Evolutionary conservation across 2,329 filamentous ascomycete genomes (phyloP).

Genomic region (Didymella lethalis): DNA sequence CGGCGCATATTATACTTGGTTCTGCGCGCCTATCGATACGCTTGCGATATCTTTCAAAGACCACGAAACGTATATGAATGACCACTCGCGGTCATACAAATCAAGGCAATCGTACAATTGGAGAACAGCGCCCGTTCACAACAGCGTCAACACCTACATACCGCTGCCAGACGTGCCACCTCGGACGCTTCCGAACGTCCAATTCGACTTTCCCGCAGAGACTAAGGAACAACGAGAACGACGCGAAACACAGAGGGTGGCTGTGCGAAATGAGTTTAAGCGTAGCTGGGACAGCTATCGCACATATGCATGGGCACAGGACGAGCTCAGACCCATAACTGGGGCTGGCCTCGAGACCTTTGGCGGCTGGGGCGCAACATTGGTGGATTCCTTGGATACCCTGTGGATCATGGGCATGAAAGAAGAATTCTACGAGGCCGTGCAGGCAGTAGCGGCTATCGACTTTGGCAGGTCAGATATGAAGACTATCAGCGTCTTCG

Average conservation of each 20-base stretch:
- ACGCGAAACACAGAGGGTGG: conserved; percentile 45
- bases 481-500: conserved; percentile 59
- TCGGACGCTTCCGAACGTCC: conserved; percentile 51
- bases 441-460: conserved; percentile 54
- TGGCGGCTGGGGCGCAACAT: conserved; percentile 58
- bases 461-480: conserved; percentile 54
- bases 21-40: conserved; percentile 37
- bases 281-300: conserved; percentile 56
- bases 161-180: conserved; percentile 50
- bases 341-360: conserved; percentile 52
- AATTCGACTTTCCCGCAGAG: conserved; percentile 52
- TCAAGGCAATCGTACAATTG: conserved; percentile 49
- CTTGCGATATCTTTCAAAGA: conserved; percentile 40
- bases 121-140: conserved; percentile 52
- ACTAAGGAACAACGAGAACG: conserved; percentile 31
- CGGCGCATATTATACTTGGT: conserved; percentile 41
- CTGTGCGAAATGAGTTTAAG: conserved; percentile 54
- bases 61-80: conserved; percentile 47
- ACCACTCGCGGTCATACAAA: conserved; percentile 27
- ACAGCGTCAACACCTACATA: conserved; percentile 48
- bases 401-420: conserved; percentile 60
- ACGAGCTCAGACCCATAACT: conserved; percentile 56
- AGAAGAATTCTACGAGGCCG: conserved; percentile 57
- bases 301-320: conserved; percentile 55
- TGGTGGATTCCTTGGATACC: conserved; percentile 58